Conservation (phyloP, 192 early-diverging fungal species). For the Nowakowskiella sp. region DNA sequence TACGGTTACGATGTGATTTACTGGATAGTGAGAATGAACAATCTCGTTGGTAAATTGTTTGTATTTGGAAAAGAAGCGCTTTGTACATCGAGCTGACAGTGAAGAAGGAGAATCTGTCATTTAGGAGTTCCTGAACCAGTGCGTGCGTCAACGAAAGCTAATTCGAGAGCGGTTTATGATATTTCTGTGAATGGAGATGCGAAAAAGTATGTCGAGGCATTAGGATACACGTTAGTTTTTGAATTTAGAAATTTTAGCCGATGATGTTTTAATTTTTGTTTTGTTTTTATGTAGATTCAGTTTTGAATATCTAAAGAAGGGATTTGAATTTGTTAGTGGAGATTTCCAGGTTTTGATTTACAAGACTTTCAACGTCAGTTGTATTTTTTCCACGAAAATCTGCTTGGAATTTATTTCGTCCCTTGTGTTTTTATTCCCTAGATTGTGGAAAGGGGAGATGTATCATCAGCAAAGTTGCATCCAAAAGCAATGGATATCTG, state of each 20-base stretch:
- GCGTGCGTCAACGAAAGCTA: slow-evolving; percentile 43
- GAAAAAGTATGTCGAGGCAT: slow-evolving; percentile 55
- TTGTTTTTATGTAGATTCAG: slow-evolving; percentile 22
- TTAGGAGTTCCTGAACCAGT: slow-evolving; percentile 66
- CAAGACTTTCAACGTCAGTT: too few relatives aligned
- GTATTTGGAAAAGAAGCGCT: background rate
- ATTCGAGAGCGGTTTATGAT: slow-evolving; percentile 56
- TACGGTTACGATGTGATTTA: slow-evolving; percentile 46
- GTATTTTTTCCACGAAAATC: too few relatives aligned
- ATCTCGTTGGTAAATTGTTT: slow-evolving; percentile 9
- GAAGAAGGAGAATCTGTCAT: slow-evolving; percentile 47
- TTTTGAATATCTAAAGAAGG: slow-evolving; percentile 58
- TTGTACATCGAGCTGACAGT: background rate
- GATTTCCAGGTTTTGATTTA: too few relatives aligned
- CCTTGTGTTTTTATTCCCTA: too few relatives aligned
- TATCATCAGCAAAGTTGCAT: too few relatives aligned
- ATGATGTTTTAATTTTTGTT: slow-evolving; percentile 1
- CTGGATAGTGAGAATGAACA: slow-evolving; percentile 8
- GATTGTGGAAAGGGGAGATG: too few relatives aligned
- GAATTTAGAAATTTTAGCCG: background rate
- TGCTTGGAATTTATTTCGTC: too few relatives aligned
- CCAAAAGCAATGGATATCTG: too few relatives aligned
- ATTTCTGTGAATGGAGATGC: slow-evolving; percentile 55
- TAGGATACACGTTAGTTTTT: slow-evolving; percentile 58
- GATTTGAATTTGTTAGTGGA: slow-evolving; percentile 56